Conservation (phyloP, 2,329 filamentous ascomycete genomes). For the Exophiala oligosperma region DNA sequence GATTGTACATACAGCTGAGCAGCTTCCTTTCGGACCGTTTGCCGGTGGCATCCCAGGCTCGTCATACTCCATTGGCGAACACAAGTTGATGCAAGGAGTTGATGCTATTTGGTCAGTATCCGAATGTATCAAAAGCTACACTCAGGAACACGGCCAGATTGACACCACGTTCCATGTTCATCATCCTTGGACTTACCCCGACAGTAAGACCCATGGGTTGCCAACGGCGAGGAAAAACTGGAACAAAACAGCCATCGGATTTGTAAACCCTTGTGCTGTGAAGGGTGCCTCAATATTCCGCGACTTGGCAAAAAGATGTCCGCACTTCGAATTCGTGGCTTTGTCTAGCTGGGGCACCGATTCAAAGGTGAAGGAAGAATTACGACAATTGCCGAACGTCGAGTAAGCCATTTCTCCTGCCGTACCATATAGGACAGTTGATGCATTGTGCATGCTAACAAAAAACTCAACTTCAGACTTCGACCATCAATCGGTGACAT, state of each 20-base stretch:
- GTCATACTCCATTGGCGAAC: slow-evolving; percentile 10
- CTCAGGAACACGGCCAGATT: slow-evolving; percentile 18
- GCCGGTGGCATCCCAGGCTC: slow-evolving; percentile 14
- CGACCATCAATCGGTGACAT: slow-evolving; percentile 13
- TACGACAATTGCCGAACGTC: slow-evolving; percentile 4
- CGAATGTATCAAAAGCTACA: slow-evolving; percentile 20
- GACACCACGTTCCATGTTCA: slow-evolving; percentile 18
- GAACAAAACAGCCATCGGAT: slow-evolving; percentile 18
- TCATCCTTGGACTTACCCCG: slow-evolving; percentile 26
- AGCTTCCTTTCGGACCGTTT: slow-evolving; percentile 3
- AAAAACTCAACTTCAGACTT: not conserved
- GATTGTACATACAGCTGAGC: slow-evolving; percentile 5
- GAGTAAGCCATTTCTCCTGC: slow-evolving; percentile 8
- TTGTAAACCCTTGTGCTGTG: slow-evolving; percentile 25
- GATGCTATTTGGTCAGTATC: slow-evolving; percentile 23
- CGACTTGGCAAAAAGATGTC: slow-evolving; percentile 18
- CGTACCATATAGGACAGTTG: not conserved
- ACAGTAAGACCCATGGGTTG: slow-evolving; percentile 13
- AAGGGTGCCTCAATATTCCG: slow-evolving; percentile 22
- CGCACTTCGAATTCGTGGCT: slow-evolving; percentile 20
- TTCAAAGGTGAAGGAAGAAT: slow-evolving; percentile 4
- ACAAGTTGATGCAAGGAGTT: slow-evolving; percentile 13
- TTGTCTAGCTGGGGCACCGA: slow-evolving; percentile 21
- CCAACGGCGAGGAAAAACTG: slow-evolving; percentile 19
- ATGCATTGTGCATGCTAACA: not conserved